phyloP scores from a whole-genome alignment of 345 rosid genomes.

The Populus alba region DNA sequence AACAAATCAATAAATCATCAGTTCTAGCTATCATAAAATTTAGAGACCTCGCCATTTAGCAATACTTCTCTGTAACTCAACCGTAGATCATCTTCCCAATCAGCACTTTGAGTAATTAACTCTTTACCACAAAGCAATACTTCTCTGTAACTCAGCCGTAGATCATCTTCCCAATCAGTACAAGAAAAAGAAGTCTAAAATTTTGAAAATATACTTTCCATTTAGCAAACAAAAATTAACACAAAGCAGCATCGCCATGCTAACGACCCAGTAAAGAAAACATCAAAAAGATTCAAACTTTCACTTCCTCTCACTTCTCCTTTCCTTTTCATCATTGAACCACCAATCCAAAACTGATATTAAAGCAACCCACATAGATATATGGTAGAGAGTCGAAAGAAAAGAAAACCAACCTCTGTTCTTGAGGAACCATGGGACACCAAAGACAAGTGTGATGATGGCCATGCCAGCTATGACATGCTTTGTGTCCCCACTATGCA shows the following conservation, averaged over 20 bases:
- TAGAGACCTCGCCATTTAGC: too few relatives aligned
- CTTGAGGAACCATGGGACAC: conserved; percentile 79
- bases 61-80: neutral
- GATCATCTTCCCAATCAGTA: neutral
- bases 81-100: neutral
- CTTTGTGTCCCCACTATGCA: conserved; percentile 87
- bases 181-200: too few relatives aligned
- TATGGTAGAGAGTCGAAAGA: neutral
- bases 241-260: too few relatives aligned
- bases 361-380: neutral
- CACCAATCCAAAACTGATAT: neutral
- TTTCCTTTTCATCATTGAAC: neutral
- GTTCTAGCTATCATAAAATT: too few relatives aligned
- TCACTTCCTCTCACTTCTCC: neutral
- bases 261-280: neutral
- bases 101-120: neutral
- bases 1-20: too few relatives aligned
- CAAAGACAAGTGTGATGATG: conserved; percentile 50
- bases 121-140: neutral
- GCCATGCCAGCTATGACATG: conserved; percentile 72
- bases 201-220: neutral
- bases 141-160: neutral
- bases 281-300: neutral
- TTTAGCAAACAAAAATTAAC: neutral
- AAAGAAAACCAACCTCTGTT: conserved; percentile 51